Percentiles rank a stretch among this genome's conserved stretches.
These are phyloP conservation scores for Hericium alpestre DNA, from an alignment of 768 basidiomycete species.

Conservation along the genomic window DNA sequence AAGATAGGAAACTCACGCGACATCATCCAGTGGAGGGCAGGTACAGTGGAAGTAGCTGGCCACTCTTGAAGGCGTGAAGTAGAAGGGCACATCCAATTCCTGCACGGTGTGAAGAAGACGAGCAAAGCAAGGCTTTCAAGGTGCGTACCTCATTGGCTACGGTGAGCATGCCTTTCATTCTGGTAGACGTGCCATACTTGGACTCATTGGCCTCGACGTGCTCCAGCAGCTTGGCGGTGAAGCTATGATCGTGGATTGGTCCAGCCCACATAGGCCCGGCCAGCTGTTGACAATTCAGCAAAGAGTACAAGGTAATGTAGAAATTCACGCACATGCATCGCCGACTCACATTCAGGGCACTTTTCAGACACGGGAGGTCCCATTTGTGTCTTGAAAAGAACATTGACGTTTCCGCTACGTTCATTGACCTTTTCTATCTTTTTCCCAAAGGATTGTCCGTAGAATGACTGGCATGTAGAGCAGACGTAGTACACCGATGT, in stretches of 20 bases:
- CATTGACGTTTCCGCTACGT: constrained; percentile 44
- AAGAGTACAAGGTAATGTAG: neutral
- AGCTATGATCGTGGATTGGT: constrained; percentile 66
- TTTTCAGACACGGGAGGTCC: constrained; percentile 57
- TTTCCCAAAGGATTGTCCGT: constrained; percentile 79
- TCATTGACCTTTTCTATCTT: constrained; percentile 52
- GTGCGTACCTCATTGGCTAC: constrained; percentile 71
- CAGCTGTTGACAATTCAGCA: constrained; percentile 33
- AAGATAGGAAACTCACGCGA: constrained; percentile 45
- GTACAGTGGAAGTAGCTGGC: constrained; percentile 74
- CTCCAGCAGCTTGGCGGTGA: constrained; percentile 62
- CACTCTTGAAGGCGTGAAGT: constrained; percentile 75
- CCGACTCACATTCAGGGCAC: constrained; percentile 77
- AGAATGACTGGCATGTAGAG: constrained; percentile 67
- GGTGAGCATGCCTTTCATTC: constrained; percentile 95
- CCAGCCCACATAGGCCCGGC: constrained; percentile 98
- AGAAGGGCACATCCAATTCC: constrained; percentile 75
- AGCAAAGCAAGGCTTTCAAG: neutral
- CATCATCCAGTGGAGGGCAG: constrained; percentile 64
- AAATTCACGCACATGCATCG: constrained; percentile 52
- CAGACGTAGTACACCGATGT: constrained; percentile 82
- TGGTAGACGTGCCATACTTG: constrained; percentile 63
- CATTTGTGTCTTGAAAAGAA: constrained; percentile 58
- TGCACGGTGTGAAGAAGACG: constrained; percentile 19
- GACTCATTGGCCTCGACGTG: constrained; percentile 55